A percentile compares a stretch with the other conserved stretches of the same genome.
These are phyloP conservation scores for Penicillium sp. DNA, from an alignment of 2,329 filamentous ascomycete genomes.

Conservation along the genomic window DNA sequence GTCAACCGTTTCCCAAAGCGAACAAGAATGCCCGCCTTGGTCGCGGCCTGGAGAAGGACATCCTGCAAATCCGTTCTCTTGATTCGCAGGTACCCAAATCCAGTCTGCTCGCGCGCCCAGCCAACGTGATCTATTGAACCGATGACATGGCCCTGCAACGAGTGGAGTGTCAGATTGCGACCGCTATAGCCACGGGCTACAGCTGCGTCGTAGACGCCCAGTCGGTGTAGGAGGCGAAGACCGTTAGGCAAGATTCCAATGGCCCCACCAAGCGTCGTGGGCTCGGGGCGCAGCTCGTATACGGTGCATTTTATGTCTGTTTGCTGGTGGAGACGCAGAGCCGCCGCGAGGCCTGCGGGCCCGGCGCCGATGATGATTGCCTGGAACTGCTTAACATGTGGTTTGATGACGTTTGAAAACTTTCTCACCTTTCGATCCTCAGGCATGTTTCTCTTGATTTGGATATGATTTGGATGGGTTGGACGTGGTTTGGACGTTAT, in stretches of 20 bases:
- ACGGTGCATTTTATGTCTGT: slow-evolving; percentile 22
- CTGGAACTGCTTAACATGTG: slow-evolving; percentile 1
- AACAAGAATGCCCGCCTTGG: slow-evolving; percentile 25
- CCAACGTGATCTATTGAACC: slow-evolving; percentile 16
- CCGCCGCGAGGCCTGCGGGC: slow-evolving; percentile 17
- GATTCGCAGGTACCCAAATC: slow-evolving; percentile 32
- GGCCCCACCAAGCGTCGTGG: slow-evolving; percentile 32
- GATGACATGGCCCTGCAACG: slow-evolving; percentile 19
- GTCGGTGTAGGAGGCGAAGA: slow-evolving; percentile 25
- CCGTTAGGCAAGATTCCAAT: slow-evolving; percentile 34
- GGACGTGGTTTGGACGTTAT: not conserved
- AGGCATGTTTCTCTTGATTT: not conserved
- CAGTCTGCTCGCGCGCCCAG: slow-evolving; percentile 22
- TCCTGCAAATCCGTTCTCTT: slow-evolving; percentile 30
- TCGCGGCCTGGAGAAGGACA: slow-evolving; percentile 23
- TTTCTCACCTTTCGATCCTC: slow-evolving; percentile 1
- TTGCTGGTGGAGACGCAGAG: slow-evolving; percentile 11
- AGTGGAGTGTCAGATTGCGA: slow-evolving; percentile 24
- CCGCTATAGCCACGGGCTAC: slow-evolving; percentile 14
- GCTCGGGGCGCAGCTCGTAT: slow-evolving; percentile 29
- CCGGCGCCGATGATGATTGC: slow-evolving; percentile 18
- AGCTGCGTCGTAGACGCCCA: slow-evolving; percentile 27
- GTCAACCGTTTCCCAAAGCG: slow-evolving; percentile 24
- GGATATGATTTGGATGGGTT: not conserved
- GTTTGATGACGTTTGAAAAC: not conserved